phyloP scores from a whole-genome alignment of 2,329 filamentous ascomycete genomes.

The Periconia macrospinosa region DNA sequence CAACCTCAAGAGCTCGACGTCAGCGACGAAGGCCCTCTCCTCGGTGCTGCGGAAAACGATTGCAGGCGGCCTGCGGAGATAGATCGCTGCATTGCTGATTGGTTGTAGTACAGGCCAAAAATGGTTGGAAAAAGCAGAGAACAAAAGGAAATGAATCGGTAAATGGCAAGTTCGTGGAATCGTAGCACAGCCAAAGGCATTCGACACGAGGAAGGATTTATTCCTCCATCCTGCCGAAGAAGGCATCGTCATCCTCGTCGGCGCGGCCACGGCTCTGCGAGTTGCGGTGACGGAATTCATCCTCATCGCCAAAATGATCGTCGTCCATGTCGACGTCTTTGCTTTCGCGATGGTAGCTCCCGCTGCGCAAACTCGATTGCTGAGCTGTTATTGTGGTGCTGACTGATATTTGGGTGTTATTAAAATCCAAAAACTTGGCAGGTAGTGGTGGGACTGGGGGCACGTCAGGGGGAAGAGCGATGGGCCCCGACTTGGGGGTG shows the following conservation, averaged over 20 bases:
- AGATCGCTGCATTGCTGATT: conserved; percentile 39
- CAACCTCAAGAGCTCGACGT: conserved; percentile 42
- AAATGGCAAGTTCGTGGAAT: conserved; percentile 2
- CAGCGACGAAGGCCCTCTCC: conserved; percentile 41
- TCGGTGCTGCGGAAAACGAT: conserved; percentile 42
- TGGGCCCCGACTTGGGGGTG: conserved; percentile 69
- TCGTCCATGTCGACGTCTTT: conserved; percentile 56
- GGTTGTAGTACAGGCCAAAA: conserved; percentile 40
- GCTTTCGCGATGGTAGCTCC: conserved; percentile 54
- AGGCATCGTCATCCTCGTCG: conserved; percentile 91
- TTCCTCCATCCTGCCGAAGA: conserved; percentile 96
- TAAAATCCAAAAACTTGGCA: conserved; percentile 70
- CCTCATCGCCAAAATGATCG: conserved; percentile 66
- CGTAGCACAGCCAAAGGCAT: conserved; percentile 10
- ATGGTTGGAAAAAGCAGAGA: conserved; percentile 3
- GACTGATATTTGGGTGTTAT: conserved; percentile 48
- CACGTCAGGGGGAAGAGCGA: conserved; percentile 68
- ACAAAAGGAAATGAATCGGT: not conserved
- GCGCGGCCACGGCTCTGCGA: conserved; percentile 59
- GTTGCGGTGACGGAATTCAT: conserved; percentile 58
- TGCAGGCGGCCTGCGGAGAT: conserved; percentile 39
- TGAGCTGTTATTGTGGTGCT: conserved; percentile 57
- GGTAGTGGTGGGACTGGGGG: conserved; percentile 89
- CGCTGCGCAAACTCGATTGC: conserved; percentile 65
- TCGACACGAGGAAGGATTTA: conserved; percentile 15